Evolutionary conservation across 305 asterid genomes (phyloP).

Genomic region (Fraxinus latifolia): DNA sequence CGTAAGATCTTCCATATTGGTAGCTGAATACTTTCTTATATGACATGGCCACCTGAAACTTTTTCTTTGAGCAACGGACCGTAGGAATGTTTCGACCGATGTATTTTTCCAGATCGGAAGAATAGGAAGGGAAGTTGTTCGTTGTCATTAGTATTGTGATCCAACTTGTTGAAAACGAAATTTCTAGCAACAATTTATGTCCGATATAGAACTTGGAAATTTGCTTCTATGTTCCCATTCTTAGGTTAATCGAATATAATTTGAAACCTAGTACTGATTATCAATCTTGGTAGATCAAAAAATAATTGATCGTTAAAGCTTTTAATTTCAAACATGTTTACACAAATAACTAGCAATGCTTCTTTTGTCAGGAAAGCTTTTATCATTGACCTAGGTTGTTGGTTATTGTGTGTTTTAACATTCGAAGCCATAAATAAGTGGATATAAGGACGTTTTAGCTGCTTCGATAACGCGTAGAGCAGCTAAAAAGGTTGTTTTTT

Average conservation of each 20-base stretch:
- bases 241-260: too few species aligned
- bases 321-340: too few species aligned
- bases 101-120: not conserved
- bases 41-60: conserved; percentile 24
- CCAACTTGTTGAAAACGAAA: not conserved
- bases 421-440: too few species aligned
- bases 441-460: too few species aligned
- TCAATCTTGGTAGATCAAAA: not conserved
- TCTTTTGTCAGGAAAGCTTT: too few species aligned
- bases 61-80: conserved; percentile 36
- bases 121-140: not conserved
- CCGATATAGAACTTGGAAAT: not conserved
- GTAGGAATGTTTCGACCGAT: not conserved
- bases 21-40: not conserved
- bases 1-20: not conserved
- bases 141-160: not conserved
- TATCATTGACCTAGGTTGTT: too few species aligned
- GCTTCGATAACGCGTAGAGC: too few species aligned
- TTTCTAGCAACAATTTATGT: not conserved
- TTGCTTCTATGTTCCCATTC: not conserved
- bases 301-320: too few species aligned
- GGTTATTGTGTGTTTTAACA: too few species aligned
- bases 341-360: too few species aligned
- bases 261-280: not conserved
- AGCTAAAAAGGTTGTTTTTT: too few species aligned